Evolutionary conservation across 1,139 yeast genomes (phyloP), one percentile per base, ranked within the genome.

Genomic region (Geotrichum cucujoidarum): DNA sequence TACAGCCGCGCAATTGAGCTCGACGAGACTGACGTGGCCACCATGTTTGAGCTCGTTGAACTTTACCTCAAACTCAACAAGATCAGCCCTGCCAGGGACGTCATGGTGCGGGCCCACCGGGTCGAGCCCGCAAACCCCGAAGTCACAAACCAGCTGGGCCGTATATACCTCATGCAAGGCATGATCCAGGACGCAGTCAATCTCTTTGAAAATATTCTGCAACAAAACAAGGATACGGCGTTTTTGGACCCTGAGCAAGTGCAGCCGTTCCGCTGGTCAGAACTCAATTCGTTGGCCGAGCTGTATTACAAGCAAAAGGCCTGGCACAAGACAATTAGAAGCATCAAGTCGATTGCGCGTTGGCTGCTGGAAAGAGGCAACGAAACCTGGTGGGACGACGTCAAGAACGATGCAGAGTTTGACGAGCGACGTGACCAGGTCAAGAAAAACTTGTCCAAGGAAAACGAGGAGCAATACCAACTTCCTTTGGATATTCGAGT

Each of bases 401-500:
- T 69, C 11, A 71, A 72, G 11, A 82, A 81, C 54, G 98, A 92
- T 64, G 70, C 86, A 0, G 98, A 92, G 64, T 92, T 83, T 65
- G 77, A 75, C 39, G 73, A 90, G 59, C 70, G 95, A 53, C 69
- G 77, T 29, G 10, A 24, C 27, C 27, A 24, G 10, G 27, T 24
- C 27, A 24, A 24, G 8, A 45, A 48, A 37, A 54, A 49, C 40
- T 55, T 49, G 21, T 48, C 46, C 10, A 49, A 50, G n/a, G 40
- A 43, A 16, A 37, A 53, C 17, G 50, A 52, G 10, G 27, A 24
- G 27, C 27, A 24, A 24, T 71, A 57, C 59, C 63, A 73, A 8
- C 66, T 92, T 27, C 97, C 97, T 0, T 80, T 90, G 48, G 98
- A 90, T 69, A 84, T 94, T 31, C 69, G 97, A 49, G 81, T 81